A percentile compares a stretch with the other conserved stretches of the same genome.
phyloP scores from a whole-genome alignment of 352 stramenopile species.

The Globisporangium echinulatum region DNA sequence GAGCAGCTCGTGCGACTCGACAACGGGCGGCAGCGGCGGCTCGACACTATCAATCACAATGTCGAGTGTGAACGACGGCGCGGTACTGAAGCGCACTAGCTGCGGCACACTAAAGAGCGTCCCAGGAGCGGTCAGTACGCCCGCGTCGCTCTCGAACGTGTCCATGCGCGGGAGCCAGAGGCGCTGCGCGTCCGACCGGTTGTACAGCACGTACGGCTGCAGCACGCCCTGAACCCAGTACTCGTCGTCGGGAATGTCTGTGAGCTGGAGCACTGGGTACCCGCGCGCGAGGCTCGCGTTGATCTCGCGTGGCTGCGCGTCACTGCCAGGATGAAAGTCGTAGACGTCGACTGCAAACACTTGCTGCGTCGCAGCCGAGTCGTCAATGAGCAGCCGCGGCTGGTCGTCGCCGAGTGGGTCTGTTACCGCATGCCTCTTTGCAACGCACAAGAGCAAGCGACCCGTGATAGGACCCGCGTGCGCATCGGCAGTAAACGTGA shows the following conservation, averaged over 20 bases:
- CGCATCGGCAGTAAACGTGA: constrained; percentile 19
- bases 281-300: constrained; percentile 22
- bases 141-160: constrained; percentile 26
- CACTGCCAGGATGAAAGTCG: constrained; percentile 19
- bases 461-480: constrained; percentile 27
- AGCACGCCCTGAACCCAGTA: constrained; percentile 41
- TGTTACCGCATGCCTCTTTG: constrained; percentile 29
- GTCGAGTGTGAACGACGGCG: constrained; percentile 25
- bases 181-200: constrained; percentile 26
- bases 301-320: constrained; percentile 13
- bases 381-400: constrained; percentile 29
- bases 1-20: constrained; percentile 43
- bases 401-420: constrained; percentile 26
- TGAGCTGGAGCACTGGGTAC: constrained; percentile 24
- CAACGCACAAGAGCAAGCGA: constrained; percentile 29
- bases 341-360: constrained; percentile 36
- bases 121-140: constrained; percentile 19
- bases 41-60: constrained; percentile 45
- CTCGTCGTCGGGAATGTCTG: constrained; percentile 25
- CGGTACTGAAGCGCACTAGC: constrained; percentile 31
- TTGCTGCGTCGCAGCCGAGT: constrained; percentile 32
- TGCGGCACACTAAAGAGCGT: constrained; percentile 54
- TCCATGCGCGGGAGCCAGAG: constrained; percentile 35
- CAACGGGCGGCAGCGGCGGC: constrained; percentile 24
- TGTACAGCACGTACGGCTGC: constrained; percentile 37